phyloP scores from a whole-genome alignment of 805 yeast species.

The Tetrapisispora taiwanensis region DNA sequence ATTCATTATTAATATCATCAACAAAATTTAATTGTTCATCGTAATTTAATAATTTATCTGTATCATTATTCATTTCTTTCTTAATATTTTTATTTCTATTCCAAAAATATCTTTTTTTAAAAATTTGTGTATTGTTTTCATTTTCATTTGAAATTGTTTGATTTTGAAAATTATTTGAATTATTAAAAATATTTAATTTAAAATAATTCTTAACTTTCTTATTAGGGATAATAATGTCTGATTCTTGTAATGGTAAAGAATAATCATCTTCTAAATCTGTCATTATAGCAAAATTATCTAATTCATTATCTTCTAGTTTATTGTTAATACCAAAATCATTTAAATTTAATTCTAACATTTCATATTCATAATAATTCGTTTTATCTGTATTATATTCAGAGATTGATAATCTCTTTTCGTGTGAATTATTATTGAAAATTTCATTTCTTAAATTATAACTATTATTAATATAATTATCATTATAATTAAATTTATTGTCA shows the following conservation, averaged over 20 bases:
- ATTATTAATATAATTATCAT: slow-evolving; percentile 1
- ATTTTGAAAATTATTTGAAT: slow-evolving; percentile 4
- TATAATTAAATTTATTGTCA: not conserved
- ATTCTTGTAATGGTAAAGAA: not conserved
- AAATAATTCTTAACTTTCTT: slow-evolving; percentile 20
- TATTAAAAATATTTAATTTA: slow-evolving; percentile 20
- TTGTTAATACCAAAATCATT: slow-evolving; percentile 1
- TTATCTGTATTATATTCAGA: slow-evolving; percentile 22
- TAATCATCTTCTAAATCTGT: not conserved
- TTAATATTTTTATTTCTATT: slow-evolving; percentile 16
- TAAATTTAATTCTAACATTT: slow-evolving; percentile 9
- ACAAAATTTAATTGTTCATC: not conserved
- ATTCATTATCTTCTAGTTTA: not conserved
- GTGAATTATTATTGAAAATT: not conserved
- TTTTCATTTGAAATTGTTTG: slow-evolving; percentile 2
- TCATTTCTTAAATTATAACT: not conserved
- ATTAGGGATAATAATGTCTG: not conserved
- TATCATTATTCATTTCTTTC: not conserved
- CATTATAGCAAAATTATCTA: not conserved
- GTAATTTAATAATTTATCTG: slow-evolving; percentile 1
- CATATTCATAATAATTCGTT: slow-evolving; percentile 25
- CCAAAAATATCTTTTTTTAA: slow-evolving; percentile 22
- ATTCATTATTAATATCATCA: slow-evolving; percentile 3
- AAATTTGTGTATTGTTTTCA: slow-evolving; percentile 11
- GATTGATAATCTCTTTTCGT: slow-evolving; percentile 21